Evolutionary conservation across 768 basidiomycete species (phyloP).

Genomic region (Russula sp.): DNA sequence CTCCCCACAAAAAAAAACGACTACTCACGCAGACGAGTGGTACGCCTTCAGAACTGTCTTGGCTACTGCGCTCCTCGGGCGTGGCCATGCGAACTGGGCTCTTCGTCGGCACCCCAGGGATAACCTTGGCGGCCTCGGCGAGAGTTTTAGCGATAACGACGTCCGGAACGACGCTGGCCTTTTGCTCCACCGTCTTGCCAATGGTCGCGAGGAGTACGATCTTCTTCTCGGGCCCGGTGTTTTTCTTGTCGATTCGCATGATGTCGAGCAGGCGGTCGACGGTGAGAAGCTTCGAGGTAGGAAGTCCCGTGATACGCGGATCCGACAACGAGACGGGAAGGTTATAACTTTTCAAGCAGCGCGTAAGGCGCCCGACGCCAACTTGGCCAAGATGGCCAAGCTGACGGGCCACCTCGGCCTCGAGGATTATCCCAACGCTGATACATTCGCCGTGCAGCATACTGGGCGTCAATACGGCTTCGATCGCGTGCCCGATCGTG

Average conservation of each 20-base stretch:
- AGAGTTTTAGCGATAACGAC: slow-evolving; percentile 76
- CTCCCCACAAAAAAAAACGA: not conserved
- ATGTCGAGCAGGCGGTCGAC: slow-evolving; percentile 83
- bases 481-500: slow-evolving; percentile 97
- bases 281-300: slow-evolving; percentile 64
- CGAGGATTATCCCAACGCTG: slow-evolving; percentile 92
- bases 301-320: slow-evolving; percentile 66
- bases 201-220: slow-evolving; percentile 88
- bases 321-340: slow-evolving; percentile 80
- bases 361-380: slow-evolving; percentile 81
- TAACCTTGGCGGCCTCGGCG: slow-evolving; percentile 70
- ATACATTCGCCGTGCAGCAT: slow-evolving; percentile 97
- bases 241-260: slow-evolving; percentile 94
- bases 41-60: slow-evolving; percentile 47
- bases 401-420: slow-evolving; percentile 87
- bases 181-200: slow-evolving; percentile 86
- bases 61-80: slow-evolving; percentile 48
- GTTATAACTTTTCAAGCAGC: slow-evolving; percentile 86
- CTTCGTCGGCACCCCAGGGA: slow-evolving; percentile 56
- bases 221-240: slow-evolving; percentile 87
- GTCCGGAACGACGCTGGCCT: slow-evolving; percentile 83
- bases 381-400: slow-evolving; percentile 88
- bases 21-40: slow-evolving; percentile 3
- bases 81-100: slow-evolving; percentile 69
- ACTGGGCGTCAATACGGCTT: slow-evolving; percentile 91